Base-by-base conservation (phyloP, 2,329 filamentous ascomycete genomes). In the Eurotiales sp. region DNA sequence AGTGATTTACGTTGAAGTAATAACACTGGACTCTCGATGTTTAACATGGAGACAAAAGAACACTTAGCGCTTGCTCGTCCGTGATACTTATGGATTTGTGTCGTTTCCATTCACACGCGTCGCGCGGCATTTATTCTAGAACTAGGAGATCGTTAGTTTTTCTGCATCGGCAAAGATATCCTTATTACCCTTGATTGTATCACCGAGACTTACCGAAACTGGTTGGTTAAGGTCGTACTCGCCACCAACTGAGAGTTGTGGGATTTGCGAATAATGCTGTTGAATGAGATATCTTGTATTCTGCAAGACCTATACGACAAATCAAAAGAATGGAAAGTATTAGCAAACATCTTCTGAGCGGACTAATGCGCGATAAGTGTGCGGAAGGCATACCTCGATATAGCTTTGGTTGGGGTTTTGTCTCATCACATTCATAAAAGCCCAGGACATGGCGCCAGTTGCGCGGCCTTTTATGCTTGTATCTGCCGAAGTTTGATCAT, bases 401-500 rank as follows among this genome's bases (percentile, higher is more conserved):
- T 52, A 52, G 30, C 44, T 48, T 21, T 49, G 51, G 22, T 49
- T 29, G 6, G 51, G 45, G 22, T 52, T 52, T 15, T 49, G 21
- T n/a, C 51, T 49, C 51, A 52, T 52, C 39, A 49, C 51, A 17
- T 43, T 52, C n/a, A 52, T 48, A 27, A 52, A 52, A 22, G 51
- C 51, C 51, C 51, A 52, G 22, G 51, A 52, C 51, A 52, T 52
- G 8, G 51, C 51, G 55, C 61, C 62, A 21, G 61, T 61, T 46
- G 61, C 60, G 42, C 66, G 61, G 0, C 75, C 75, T 11, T 65
- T 59, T 34, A 78, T 78, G 15, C 61, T 66, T 11, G 75, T 74
- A 64, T 77, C 75, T 15, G 76, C 76, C 46, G 67, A 72, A 1
- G 76, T 79, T 61, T 79, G 75, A 43, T 78, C 75, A 58, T 79